phyloP scores from a whole-genome alignment of 768 basidiomycete genomes.

The Lenzites betulinus region DNA sequence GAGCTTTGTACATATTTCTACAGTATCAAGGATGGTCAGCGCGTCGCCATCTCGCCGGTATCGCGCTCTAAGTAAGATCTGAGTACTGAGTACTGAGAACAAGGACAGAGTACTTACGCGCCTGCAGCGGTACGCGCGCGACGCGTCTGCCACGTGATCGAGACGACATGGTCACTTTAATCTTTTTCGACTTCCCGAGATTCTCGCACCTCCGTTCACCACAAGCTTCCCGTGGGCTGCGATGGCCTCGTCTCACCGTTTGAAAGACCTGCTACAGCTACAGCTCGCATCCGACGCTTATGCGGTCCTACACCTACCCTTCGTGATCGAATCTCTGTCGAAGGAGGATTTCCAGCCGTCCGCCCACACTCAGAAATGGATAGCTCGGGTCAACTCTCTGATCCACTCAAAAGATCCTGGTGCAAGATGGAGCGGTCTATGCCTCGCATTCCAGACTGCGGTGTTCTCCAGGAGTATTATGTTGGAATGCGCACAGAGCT shows the following conservation, averaged over 20 bases:
- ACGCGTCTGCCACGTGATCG: conserved; percentile 21
- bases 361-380: conserved; percentile 73
- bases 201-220: not conserved
- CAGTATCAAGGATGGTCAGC: too few relatives aligned
- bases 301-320: conserved; percentile 59
- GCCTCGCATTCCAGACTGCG: conserved; percentile 69
- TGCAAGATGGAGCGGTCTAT: conserved; percentile 79
- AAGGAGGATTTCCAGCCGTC: conserved; percentile 58
- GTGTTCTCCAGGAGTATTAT: conserved; percentile 57
- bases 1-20: too few relatives aligned
- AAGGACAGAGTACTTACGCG: too few relatives aligned
- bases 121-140: not conserved
- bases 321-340: conserved; percentile 57
- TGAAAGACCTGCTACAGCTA: conserved; percentile 67
- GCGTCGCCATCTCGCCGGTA: too few relatives aligned
- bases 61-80: too few relatives aligned
- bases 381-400: conserved; percentile 68
- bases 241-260: conserved; percentile 41
- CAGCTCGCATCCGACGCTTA: conserved; percentile 72
- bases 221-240: not conserved
- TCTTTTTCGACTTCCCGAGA: not conserved
- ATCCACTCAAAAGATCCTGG: conserved; percentile 78
- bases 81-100: not conserved
- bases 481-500: conserved; percentile 70
- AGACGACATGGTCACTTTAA: conserved; percentile 4